Conservation (phyloP, 768 basidiomycete species). For the Mycena pura region DNA sequence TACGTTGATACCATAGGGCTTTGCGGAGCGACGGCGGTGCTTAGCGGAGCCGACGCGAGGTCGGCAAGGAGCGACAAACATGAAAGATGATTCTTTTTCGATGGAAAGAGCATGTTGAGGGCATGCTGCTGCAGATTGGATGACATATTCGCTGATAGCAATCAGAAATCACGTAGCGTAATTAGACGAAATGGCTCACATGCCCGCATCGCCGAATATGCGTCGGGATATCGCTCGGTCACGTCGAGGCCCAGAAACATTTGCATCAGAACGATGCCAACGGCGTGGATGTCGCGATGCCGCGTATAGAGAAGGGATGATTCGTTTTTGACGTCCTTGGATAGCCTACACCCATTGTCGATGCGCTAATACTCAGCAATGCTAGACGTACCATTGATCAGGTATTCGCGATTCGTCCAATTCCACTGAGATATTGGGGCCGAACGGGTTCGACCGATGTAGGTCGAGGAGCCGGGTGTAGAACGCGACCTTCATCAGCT, state of each 20-base stretch:
- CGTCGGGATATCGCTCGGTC: conserved; percentile 57
- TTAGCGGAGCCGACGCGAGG: conserved; percentile 51
- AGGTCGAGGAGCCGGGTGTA: conserved; percentile 77
- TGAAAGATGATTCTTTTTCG: conserved; percentile 62
- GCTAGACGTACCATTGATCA: conserved; percentile 50
- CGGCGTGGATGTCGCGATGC: conserved; percentile 81
- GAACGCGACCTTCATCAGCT: conserved; percentile 77
- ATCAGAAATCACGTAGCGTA: not conserved
- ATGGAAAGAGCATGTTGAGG: conserved; percentile 64
- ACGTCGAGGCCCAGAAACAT: conserved; percentile 86
- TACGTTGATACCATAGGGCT: conserved; percentile 36
- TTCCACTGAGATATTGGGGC: conserved; percentile 37
- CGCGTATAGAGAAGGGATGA: conserved; percentile 77
- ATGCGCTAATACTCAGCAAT: not conserved
- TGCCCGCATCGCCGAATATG: conserved; percentile 61
- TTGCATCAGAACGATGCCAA: conserved; percentile 81
- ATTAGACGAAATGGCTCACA: conserved; percentile 45
- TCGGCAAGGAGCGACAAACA: conserved; percentile 66
- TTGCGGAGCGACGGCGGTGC: conserved; percentile 32
- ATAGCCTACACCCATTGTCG: conserved; percentile 55
- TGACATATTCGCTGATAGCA: conserved; percentile 57
- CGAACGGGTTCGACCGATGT: conserved; percentile 85
- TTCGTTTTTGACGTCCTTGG: conserved; percentile 80
- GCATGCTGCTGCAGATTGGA: conserved; percentile 57
- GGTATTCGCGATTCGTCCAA: conserved; percentile 47